These are phyloP conservation scores for Leersia perrieri DNA, from an alignment of 176 grass and related monocot genomes.

Conservation along the genomic window DNA sequence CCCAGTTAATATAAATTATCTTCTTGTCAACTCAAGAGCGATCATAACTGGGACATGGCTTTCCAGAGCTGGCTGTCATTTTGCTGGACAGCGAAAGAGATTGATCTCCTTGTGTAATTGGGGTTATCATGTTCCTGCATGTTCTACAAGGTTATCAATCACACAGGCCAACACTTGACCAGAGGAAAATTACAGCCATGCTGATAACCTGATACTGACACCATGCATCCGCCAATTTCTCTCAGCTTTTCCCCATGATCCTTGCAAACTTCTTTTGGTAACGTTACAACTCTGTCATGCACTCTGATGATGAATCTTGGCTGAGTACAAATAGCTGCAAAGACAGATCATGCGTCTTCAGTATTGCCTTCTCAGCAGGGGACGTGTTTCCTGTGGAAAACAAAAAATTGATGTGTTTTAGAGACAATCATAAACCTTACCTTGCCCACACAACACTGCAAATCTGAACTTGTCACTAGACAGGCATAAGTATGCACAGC, in stretches of 20 bases:
- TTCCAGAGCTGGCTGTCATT: not conserved
- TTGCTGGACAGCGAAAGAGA: not conserved
- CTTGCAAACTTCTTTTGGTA: not conserved
- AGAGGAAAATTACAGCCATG: not conserved
- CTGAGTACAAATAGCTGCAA: not conserved
- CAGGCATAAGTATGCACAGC: not conserved
- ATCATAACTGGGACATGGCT: not conserved
- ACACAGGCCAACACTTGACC: not conserved
- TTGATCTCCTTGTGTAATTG: not conserved
- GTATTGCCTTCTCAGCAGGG: not conserved
- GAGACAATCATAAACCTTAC: not conserved
- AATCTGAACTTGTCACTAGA: not conserved
- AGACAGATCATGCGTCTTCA: not conserved
- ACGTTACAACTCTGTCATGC: not conserved
- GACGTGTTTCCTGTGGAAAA: not conserved
- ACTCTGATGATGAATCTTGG: not conserved
- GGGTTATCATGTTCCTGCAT: not conserved
- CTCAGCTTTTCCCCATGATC: not conserved
- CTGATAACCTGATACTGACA: not conserved
- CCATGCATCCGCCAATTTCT: not conserved
- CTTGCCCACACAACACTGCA: not conserved
- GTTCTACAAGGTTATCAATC: not conserved
- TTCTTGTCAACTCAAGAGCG: not conserved
- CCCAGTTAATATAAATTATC: not conserved
- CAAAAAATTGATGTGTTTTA: not conserved